phyloP scores from a whole-genome alignment of 2,329 filamentous ascomycete genomes.

The Aspergillus sp. region DNA sequence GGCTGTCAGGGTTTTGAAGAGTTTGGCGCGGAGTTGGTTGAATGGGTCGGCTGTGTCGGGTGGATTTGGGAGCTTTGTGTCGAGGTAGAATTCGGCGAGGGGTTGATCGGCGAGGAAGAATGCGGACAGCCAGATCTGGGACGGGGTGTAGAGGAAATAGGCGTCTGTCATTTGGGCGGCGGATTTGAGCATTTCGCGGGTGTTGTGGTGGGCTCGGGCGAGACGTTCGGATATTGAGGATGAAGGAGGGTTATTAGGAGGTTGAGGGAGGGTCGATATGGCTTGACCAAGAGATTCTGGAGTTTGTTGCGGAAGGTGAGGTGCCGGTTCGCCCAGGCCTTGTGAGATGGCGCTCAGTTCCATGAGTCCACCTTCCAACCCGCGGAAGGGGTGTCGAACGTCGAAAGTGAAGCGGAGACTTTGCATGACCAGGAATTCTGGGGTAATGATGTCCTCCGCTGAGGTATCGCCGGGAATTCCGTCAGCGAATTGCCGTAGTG shows the following conservation, averaged over 20 bases:
- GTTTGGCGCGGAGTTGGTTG: slow-evolving; percentile 36
- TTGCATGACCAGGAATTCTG: slow-evolving; percentile 90
- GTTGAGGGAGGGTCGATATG: slow-evolving; percentile 32
- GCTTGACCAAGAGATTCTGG: slow-evolving; percentile 30
- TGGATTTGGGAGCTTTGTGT: slow-evolving; percentile 38
- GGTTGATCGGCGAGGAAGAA: slow-evolving; percentile 69
- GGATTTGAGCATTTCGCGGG: slow-evolving; percentile 72
- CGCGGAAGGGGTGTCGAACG: slow-evolving; percentile 84
- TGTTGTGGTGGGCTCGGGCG: slow-evolving; percentile 67
- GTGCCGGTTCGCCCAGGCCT: slow-evolving; percentile 50
- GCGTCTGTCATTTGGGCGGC: slow-evolving; percentile 85
- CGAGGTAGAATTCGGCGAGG: slow-evolving; percentile 46
- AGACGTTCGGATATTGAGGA: slow-evolving; percentile 48
- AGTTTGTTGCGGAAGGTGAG: slow-evolving; percentile 31
- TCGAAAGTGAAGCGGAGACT: slow-evolving; percentile 92
- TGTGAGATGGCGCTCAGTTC: slow-evolving; percentile 71
- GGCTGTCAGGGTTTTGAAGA: slow-evolving; percentile 36
- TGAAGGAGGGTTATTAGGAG: slow-evolving; percentile 21
- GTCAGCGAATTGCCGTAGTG: slow-evolving; percentile 65
- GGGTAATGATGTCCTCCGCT: slow-evolving; percentile 79
- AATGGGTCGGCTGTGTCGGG: slow-evolving; percentile 22
- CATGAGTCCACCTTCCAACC: slow-evolving; percentile 81
- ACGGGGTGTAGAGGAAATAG: slow-evolving; percentile 95
- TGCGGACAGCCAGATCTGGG: slow-evolving; percentile 87
- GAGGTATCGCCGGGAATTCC: slow-evolving; percentile 70